A percentile compares a stretch with the other conserved stretches of the same genome.
These are phyloP conservation scores for Colletotrichum sp. DNA, from an alignment of 2,329 filamentous ascomycete genomes.

Conservation along the genomic window DNA sequence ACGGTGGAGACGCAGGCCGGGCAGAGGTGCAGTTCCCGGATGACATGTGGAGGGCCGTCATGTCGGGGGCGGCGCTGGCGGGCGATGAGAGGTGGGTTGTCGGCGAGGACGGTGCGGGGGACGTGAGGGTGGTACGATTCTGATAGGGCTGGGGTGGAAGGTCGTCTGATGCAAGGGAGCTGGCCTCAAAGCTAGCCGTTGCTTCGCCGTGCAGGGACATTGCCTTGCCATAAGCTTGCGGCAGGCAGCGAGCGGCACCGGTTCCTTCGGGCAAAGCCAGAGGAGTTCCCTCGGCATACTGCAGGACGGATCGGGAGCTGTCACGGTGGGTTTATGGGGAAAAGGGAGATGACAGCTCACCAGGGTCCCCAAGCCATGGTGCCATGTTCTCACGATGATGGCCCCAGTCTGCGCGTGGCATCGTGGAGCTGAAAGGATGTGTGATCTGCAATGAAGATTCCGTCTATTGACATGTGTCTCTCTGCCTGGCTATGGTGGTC, in stretches of 20 bases:
- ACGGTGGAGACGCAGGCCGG: not conserved
- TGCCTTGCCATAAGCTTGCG: not conserved
- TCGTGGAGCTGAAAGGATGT: not conserved
- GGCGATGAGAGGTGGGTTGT: conserved; percentile 68
- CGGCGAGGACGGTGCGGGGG: conserved; percentile 57
- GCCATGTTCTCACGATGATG: conserved; percentile 11
- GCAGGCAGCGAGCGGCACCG: not conserved
- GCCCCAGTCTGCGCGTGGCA: not conserved
- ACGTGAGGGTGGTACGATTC: conserved; percentile 60
- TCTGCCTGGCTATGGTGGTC: not conserved
- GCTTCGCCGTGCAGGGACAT: not conserved
- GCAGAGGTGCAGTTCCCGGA: conserved; percentile 46
- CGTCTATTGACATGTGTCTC: conserved; percentile 12
- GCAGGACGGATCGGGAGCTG: not conserved
- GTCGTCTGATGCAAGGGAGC: not conserved
- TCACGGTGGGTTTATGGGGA: not conserved
- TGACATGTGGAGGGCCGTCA: conserved; percentile 51
- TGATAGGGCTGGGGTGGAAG: conserved; percentile 26
- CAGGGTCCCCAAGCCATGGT: not conserved
- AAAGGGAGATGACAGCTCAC: not conserved
- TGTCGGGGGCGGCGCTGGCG: conserved; percentile 56
- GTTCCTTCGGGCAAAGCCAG: not conserved
- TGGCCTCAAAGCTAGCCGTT: not conserved
- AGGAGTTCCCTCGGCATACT: not conserved
- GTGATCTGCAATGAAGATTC: not conserved